A percentile compares a stretch with the other conserved stretches of the same genome.
Evolutionary conservation across 257 asterid genomes (phyloP).

Genomic region (Plectranthus barbatus): DNA sequence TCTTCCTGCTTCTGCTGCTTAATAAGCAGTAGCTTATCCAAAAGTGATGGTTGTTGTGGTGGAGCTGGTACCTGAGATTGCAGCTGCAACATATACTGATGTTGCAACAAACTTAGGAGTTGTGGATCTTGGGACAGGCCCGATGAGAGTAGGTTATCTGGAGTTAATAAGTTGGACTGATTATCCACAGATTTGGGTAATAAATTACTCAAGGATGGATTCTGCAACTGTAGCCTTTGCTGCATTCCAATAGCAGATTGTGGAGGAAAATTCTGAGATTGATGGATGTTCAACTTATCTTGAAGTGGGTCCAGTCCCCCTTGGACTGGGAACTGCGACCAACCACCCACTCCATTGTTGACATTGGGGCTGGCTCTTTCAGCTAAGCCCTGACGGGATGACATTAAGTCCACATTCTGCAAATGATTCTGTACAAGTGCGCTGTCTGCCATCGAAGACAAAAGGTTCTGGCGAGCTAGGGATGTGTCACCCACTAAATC

Average conservation of each 20-base stretch:
- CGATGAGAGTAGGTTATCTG: conserved; percentile 51
- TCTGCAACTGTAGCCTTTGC: conserved; percentile 58
- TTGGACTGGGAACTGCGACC: conserved; percentile 68
- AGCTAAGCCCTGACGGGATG: conserved; percentile 50
- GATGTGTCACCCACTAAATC: conserved; percentile 45
- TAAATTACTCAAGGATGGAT: conserved; percentile 32
- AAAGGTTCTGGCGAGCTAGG: conserved; percentile 38
- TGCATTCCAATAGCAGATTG: conserved; percentile 62
- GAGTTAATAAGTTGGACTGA: conserved; percentile 37
- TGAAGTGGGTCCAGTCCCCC: conserved; percentile 52
- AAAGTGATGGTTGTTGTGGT: conserved; percentile 49
- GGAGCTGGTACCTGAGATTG: conserved; percentile 65
- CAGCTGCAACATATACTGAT: conserved; percentile 65
- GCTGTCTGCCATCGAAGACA: conserved; percentile 43
- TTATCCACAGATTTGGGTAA: conserved; percentile 49
- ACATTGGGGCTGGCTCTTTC: conserved; percentile 40
- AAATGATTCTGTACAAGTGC: conserved; percentile 37
- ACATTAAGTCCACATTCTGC: conserved; percentile 61
- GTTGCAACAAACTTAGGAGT: conserved; percentile 66
- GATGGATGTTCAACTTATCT: conserved; percentile 60
- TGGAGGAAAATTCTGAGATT: conserved; percentile 48
- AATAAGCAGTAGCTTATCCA: conserved; percentile 63
- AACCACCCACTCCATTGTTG: conserved; percentile 45
- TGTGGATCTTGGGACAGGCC: conserved; percentile 79
- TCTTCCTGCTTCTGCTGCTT: conserved; percentile 72